Evolutionary conservation across 1,284 basidiomycete genomes (phyloP).

Genomic region (Heterobasidion irregulare): DNA sequence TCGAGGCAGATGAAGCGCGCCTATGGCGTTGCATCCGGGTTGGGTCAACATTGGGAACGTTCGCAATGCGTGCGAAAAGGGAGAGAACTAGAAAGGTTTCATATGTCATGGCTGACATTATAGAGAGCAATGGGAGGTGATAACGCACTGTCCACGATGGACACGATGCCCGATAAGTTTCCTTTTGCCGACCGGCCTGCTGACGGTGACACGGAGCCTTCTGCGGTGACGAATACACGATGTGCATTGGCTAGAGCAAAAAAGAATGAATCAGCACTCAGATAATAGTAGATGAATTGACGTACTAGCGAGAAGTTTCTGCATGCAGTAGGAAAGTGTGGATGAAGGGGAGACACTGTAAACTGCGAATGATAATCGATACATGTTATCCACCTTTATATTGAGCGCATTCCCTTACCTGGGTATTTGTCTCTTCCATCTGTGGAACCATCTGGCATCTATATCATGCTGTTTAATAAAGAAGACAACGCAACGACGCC

Average conservation of each 20-base stretch:
- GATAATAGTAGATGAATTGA: neutral
- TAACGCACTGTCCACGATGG: constrained; percentile 68
- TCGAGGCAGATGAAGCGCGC: constrained; percentile 58
- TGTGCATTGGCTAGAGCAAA: constrained; percentile 54
- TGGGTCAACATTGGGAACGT: constrained; percentile 64
- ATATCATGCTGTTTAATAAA: neutral
- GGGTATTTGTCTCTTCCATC: constrained; percentile 71
- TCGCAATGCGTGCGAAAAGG: constrained; percentile 62
- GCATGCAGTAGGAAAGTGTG: constrained; percentile 57
- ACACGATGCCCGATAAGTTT: constrained; percentile 64
- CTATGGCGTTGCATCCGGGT: constrained; percentile 66
- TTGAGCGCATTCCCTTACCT: constrained; percentile 29
- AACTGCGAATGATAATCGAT: constrained; percentile 29
- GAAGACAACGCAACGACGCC: neutral
- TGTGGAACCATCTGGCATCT: constrained; percentile 60
- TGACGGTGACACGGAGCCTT: constrained; percentile 24
- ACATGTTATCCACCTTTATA: neutral
- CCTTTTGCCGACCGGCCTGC: constrained; percentile 25
- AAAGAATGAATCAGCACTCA: neutral
- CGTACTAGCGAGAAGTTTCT: constrained; percentile 74
- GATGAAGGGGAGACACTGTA: constrained; percentile 62
- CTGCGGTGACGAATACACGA: constrained; percentile 65
- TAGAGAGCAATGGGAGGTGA: neutral
- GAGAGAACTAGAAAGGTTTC: constrained; percentile 40
- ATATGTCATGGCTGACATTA: neutral